Conservation (phyloP, 208 protist species). For the Wallacemonas rigidus region DNA sequence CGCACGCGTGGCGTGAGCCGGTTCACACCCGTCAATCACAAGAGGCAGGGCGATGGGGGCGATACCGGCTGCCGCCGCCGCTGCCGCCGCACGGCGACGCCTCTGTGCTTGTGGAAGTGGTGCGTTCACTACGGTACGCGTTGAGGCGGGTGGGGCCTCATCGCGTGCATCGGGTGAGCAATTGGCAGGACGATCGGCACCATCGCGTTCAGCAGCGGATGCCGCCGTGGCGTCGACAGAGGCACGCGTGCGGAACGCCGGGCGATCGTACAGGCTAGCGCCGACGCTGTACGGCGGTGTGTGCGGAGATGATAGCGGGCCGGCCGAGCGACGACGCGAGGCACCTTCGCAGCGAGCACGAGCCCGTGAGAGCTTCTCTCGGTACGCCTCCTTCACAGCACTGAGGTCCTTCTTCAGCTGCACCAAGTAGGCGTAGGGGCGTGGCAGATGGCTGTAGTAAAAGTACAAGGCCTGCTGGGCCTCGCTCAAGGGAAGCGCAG, state of each 20-base stretch:
- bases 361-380: not conserved
- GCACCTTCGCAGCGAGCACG: not conserved
- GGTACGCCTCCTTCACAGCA: not conserved
- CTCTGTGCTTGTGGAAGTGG: not conserved
- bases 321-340: not conserved
- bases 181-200: no score
- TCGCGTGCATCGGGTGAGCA: no score
- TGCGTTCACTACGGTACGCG: not conserved
- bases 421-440: slow-evolving; percentile 6
- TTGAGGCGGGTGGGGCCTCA: not conserved
- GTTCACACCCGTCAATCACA: not conserved
- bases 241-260: slow-evolving; percentile 5
- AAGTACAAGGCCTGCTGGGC: slow-evolving; percentile 18
- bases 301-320: not conserved
- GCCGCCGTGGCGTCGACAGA: not conserved
- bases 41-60: not conserved
- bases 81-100: not conserved
- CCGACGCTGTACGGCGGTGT: not conserved
- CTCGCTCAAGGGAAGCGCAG: not conserved
- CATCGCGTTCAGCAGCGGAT: no score
- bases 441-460: slow-evolving; percentile 15
- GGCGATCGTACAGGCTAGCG: slow-evolving; percentile 1
- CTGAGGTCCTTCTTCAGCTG: slow-evolving; percentile 5
- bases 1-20: not conserved
- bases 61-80: slow-evolving; percentile 4